phyloP scores from a whole-genome alignment of 2,329 filamentous ascomycete species.

The Ophiostoma himal-ulmi region DNA sequence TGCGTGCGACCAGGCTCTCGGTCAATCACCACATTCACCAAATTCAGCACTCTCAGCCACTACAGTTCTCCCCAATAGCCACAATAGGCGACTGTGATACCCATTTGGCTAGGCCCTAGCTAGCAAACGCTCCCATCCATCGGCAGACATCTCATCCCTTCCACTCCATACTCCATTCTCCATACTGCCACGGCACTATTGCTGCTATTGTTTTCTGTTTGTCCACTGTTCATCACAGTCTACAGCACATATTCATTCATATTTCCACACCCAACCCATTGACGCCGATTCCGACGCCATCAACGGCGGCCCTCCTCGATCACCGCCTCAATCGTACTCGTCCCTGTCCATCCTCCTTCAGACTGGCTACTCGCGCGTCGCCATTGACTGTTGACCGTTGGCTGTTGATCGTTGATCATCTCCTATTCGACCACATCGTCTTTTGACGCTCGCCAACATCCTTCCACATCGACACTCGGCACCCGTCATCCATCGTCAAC shows the following conservation, averaged over 20 bases:
- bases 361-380: background rate
- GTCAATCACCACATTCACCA: background rate
- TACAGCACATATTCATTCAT: background rate
- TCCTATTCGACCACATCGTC: background rate
- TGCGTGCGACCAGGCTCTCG: background rate
- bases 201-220: background rate
- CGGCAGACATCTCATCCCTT: too few species aligned
- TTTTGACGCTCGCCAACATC: background rate
- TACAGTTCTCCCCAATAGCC: background rate
- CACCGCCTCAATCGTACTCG: background rate
- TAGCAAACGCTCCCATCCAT: background rate
- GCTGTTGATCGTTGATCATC: slow-evolving; percentile 3
- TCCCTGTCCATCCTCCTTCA: background rate
- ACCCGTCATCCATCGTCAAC: background rate
- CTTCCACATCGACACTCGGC: background rate
- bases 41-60: background rate
- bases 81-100: background rate
- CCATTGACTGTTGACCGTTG: background rate
- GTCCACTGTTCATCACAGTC: background rate
- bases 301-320: slow-evolving; percentile 4
- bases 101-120: background rate
- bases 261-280: slow-evolving; percentile 10
- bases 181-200: too few species aligned
- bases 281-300: slow-evolving; percentile 11
- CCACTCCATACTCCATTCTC: too few species aligned